phyloP scores from a whole-genome alignment of 1,284 basidiomycete species.

The Ganoderma resinaceum region DNA sequence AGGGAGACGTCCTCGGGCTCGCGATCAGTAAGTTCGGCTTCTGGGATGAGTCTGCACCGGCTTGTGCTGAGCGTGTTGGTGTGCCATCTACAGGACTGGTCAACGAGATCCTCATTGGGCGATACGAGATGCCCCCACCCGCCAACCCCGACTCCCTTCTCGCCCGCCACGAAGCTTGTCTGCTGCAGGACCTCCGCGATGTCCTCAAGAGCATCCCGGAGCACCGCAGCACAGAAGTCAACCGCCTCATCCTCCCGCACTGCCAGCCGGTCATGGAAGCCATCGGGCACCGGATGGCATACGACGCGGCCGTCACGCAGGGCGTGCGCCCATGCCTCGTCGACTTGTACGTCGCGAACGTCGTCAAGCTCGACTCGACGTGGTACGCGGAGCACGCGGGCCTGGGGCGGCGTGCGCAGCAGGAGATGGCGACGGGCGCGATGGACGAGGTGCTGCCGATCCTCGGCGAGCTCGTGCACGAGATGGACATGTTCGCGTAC shows the following conservation, averaged over 20 bases:
- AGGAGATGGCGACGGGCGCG: conserved; percentile 38
- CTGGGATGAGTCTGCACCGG: neutral
- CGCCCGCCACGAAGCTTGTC: conserved; percentile 43
- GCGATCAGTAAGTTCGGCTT: conserved; percentile 45
- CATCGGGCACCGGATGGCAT: conserved; percentile 55
- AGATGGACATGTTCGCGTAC: conserved; percentile 44
- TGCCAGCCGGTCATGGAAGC: conserved; percentile 49
- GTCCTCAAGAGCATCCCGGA: conserved; percentile 23
- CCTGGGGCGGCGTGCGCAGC: conserved; percentile 33
- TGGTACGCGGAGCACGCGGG: conserved; percentile 49
- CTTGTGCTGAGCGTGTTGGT: neutral
- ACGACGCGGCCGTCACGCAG: conserved; percentile 49
- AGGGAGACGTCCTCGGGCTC: conserved; percentile 50
- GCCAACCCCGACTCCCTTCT: conserved; percentile 39
- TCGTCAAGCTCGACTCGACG: conserved; percentile 43
- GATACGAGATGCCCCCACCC: conserved; percentile 39
- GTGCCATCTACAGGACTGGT: conserved; percentile 40
- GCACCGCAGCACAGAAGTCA: conserved; percentile 44
- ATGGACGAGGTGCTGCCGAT: conserved; percentile 38
- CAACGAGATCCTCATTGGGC: conserved; percentile 44
- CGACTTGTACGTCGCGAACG: conserved; percentile 44
- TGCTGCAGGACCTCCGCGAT: conserved; percentile 41
- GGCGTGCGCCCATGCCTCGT: conserved; percentile 38
- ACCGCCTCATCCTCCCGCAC: conserved; percentile 45
- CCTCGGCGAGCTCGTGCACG: conserved; percentile 39